A percentile compares a stretch with the other conserved stretches of the same genome.
These are phyloP conservation scores for Pythium volutum DNA, from an alignment of 352 stramenopile genomes.

Conservation along the genomic window DNA sequence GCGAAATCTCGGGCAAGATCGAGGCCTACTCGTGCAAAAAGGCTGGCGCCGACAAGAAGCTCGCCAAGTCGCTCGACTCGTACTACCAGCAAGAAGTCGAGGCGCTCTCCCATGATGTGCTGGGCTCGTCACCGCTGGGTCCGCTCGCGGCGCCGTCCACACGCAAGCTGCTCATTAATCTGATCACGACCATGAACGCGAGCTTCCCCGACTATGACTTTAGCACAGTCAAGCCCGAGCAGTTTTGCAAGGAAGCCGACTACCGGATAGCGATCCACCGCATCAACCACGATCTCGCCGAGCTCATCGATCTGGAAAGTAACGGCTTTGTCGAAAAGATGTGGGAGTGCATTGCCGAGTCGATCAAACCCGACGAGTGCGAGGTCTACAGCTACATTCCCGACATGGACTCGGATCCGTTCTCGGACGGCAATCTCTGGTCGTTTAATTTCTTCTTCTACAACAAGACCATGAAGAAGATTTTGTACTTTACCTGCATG, in stretches of 20 bases:
- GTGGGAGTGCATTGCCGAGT: conserved; percentile 89
- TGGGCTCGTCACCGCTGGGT: conserved; percentile 75
- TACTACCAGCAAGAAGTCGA: conserved; percentile 85
- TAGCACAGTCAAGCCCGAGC: conserved; percentile 81
- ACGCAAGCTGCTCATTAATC: conserved; percentile 89
- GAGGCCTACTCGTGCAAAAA: conserved; percentile 94
- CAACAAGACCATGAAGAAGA: conserved; percentile 92
- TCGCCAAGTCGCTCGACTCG: conserved; percentile 87
- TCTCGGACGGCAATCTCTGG: conserved; percentile 91
- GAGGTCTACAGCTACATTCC: conserved; percentile 93
- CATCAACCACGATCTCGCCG: conserved; percentile 86
- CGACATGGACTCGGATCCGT: conserved; percentile 92
- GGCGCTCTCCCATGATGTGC: conserved; percentile 41
- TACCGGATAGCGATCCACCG: conserved; percentile 84
- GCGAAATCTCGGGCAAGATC: conserved; percentile 82
- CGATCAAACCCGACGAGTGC: conserved; percentile 86
- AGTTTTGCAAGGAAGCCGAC: conserved; percentile 88
- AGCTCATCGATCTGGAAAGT: conserved; percentile 96
- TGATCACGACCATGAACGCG: conserved; percentile 94
- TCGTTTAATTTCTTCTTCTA: conserved; percentile 97
- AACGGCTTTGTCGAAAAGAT: conserved; percentile 99
- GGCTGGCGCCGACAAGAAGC: conserved; percentile 88
- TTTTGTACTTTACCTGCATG: conserved; percentile 93
- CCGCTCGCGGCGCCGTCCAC: conserved; percentile 71
- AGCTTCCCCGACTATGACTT: conserved; percentile 94